Evolutionary conservation across 805 yeast genomes (phyloP).

Genomic region (Saturnispora diversa): DNA sequence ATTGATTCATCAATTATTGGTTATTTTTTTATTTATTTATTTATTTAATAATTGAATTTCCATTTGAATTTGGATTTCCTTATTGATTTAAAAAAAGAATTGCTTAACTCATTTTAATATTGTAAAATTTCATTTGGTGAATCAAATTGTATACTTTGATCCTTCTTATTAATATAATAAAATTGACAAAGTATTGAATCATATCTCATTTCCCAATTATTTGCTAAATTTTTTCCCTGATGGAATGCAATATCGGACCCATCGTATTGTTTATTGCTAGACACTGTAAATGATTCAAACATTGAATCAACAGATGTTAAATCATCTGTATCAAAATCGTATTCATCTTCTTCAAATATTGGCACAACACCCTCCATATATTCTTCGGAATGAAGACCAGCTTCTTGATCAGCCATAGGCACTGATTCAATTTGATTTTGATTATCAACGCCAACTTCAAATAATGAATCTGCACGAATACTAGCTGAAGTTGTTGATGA

Average conservation of each 20-base stretch:
- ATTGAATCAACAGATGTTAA: slow-evolving; percentile 5
- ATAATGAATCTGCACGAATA: no score
- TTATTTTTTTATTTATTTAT: no score
- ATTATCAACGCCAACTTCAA: no score
- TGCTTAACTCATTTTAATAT: not conserved
- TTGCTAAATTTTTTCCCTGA: slow-evolving; percentile 15
- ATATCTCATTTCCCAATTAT: slow-evolving; percentile 30
- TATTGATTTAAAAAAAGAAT: no score
- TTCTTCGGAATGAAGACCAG: no score
- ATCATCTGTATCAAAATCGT: slow-evolving; percentile 3
- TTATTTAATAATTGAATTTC: no score
- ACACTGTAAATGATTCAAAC: slow-evolving; percentile 3
- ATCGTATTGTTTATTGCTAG: not conserved
- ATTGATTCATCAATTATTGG: no score
- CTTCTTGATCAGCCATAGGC: no score
- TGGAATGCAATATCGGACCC: slow-evolving; percentile 4
- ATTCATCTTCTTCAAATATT: not conserved
- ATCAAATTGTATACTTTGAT: slow-evolving; percentile 35
- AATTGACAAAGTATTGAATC: slow-evolving; percentile 34
- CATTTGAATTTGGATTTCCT: no score
- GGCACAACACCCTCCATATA: slow-evolving; percentile 3
- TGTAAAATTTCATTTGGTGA: slow-evolving; percentile 36
- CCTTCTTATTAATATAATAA: slow-evolving; percentile 33
- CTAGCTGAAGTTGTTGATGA: no score
- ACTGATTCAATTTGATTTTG: no score